Base-by-base conservation (phyloP, 305 asterid genomes). In the Fraxinus angustifolia region DNA sequence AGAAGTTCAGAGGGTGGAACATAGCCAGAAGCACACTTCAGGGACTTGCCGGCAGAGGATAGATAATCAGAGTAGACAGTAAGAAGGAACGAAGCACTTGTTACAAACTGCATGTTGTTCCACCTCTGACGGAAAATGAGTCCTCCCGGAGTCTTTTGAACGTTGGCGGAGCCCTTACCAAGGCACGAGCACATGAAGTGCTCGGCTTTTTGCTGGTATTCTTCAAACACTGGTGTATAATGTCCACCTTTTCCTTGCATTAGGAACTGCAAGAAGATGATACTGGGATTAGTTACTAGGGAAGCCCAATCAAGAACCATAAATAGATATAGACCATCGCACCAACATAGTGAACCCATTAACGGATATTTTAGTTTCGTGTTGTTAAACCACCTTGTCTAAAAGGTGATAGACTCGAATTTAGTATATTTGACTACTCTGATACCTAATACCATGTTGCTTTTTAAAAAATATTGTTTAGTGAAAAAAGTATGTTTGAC, bases 61-160 rank as follows among this genome's bases (percentile, higher is more conserved):
- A 96, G 87, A 75, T 96, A 94, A 72, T 96, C 99, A 7, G 99
- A 90, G 89, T 96, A 96, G 81, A 94, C 95, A 2, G 98, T 87
- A 79, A 87, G 84, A 68, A 96, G 95, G 90, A 94, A 96, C 0
- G 99, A 90, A 65, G 98, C 95, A 83, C 98, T 90, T 6, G 99
- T 92, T 4, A 94, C 99, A 89, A 94, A 96, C 88, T 96, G 98
- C 97, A 96, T 81, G 83, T 96, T 96, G 91, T 96, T 96, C 99
- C 99, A 96, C 72, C 95, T 89, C 86, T 96, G 99, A 31, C 93
- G 86, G 90, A 84, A 94, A 80, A 94, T 91, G 58, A 94, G 97
- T 75, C 99, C 99, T 67, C 92, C 98, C 0, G 99, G 98, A 28
- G 99, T 96, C 79, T 80, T 93, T 62, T 91, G 99, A 5, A 91